Evolutionary conservation across 768 basidiomycete genomes (phyloP), one percentile per base, ranked within the genome.

Genomic region (Rhizopogon vesiculosus): DNA sequence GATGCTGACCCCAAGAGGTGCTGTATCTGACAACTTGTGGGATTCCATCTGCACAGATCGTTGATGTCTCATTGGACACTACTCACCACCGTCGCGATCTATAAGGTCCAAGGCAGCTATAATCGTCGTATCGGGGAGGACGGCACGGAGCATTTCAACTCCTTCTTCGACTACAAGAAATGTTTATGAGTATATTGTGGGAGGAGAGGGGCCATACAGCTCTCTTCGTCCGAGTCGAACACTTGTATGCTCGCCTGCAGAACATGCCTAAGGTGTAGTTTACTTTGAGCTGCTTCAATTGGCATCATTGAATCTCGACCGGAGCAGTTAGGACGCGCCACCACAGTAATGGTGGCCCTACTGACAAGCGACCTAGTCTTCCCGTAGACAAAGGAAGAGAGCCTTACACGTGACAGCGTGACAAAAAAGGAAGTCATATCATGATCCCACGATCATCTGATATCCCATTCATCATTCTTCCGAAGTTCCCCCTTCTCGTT

Each of bases 91-190:
- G 55, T 79, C 78, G 31, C 81, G 76, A 68, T 93, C 91, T 43
- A 91, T 75, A n/a, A 92, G 72, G 64, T 93, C 88, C 25, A 93
- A 69, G 5, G 91, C 88, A 18, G 86, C 85, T 2, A 89, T 63
- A 18, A 91, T 68, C 13, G 85, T 73, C 18, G 73, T 77, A 55
- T 87, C 84, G 1, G 89, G 80, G 60, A 91, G 78, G 51, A 90
- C 65, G 41, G 76, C 68, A 25, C 78, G 75, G 9, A 91, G 76
- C 56, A 76, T 77, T 54, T 78, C 74, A n/a, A 89, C 60, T 7
- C 74, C 68, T 45, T 84, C 81, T 39, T 87, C 84, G 43, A 78
- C 75, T 78, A 58, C 45, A 50, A 33, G 19, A 16, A 7, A 22
- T 16, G n/a, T 19, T 22, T n/a, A 41, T 43, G 28, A 39, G 28